Percentiles rank a stretch among this genome's conserved stretches.
phyloP scores from a whole-genome alignment of 2,329 filamentous ascomycete species.

The Fusarium hostae region DNA sequence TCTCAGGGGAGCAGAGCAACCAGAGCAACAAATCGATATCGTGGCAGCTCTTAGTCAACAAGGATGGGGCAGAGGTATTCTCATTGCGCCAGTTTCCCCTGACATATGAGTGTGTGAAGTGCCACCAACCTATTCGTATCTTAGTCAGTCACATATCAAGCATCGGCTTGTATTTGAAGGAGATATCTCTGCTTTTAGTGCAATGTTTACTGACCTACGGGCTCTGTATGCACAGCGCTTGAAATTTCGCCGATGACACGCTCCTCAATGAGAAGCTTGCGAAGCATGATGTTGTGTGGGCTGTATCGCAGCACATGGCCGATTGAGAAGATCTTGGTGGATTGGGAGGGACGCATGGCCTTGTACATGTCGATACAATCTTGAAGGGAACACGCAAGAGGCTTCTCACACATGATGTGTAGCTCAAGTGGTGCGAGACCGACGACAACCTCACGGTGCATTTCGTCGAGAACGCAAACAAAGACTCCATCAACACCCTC shows the following conservation, averaged over 20 bases:
- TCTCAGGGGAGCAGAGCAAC: conserved; percentile 80
- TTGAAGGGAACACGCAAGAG: conserved; percentile 79
- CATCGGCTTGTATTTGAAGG: neutral
- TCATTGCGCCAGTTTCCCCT: conserved; percentile 93
- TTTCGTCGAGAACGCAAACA: conserved; percentile 82
- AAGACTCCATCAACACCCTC: conserved; percentile 71
- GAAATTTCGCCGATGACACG: conserved; percentile 84
- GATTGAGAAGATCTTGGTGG: conserved; percentile 78
- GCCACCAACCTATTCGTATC: conserved; percentile 82
- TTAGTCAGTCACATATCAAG: neutral
- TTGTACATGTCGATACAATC: conserved; percentile 82
- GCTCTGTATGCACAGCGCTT: conserved; percentile 91
- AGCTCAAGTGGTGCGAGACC: conserved; percentile 76
- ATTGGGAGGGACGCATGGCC: conserved; percentile 57
- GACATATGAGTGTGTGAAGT: conserved; percentile 91
- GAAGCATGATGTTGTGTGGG: conserved; percentile 88
- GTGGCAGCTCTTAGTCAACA: conserved; percentile 96
- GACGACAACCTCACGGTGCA: conserved; percentile 83
- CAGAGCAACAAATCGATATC: conserved; percentile 94
- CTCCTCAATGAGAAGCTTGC: conserved; percentile 80
- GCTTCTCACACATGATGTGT: conserved; percentile 96
- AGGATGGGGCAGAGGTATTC: conserved; percentile 78
- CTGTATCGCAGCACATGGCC: conserved; percentile 95
- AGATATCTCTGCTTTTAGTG: neutral
- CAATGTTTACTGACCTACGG: conserved; percentile 61